Evolutionary conservation across 2,329 filamentous ascomycete genomes (phyloP), one percentile per base, ranked within the genome.

Genomic region (Nemania sp.): DNA sequence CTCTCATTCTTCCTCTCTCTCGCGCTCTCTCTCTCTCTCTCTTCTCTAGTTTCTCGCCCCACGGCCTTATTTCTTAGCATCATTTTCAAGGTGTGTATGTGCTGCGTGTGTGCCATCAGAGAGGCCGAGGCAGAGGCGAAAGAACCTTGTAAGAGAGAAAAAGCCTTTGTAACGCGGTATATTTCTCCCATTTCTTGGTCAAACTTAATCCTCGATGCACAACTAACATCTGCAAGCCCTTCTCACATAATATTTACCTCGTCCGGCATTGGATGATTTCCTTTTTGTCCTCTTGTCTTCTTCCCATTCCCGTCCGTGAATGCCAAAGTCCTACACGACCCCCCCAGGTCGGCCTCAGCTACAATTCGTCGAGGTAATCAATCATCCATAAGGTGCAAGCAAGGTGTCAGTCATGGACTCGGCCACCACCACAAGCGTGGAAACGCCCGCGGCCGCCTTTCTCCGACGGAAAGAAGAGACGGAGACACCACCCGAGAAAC

Each of bases 341-440:
- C 10, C 32, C 45, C 43, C 6, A 20, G 21, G 39, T n/a, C 42
- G 15, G 17, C 21, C 37, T 9, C 18, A 18, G 17, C 50, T 43
- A 21, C 32, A 50, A 39, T 39, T n/a, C n/a, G 37, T 55, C 34
- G 29, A 53, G 46, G 20, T 47, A 40, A 43, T 32, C 20, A 37
- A 40, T 50, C 7, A 18, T 13, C 35, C 35, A 39, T 4, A 34
- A 37, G 25, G 52, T 52, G 18, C 43, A 37, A 32, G 54, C 17
- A 17, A 18, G 42, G 35, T n/a, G 4, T 39, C 34, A 20, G 37
- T 37, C 54, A 79, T 80, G 79, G 78, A 77, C 60, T 77, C 78
- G 63, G 74, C 77, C 52, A 80, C 78, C 52, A 70, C 72, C 35
- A 78, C 75, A 13, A 71, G 74, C 67, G 67, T 77, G 57, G 70